Percentiles rank a stretch among this genome's conserved stretches.
Conservation (phyloP, 495 filamentous ascomycete genomes). For the Aspergillus diversus region DNA sequence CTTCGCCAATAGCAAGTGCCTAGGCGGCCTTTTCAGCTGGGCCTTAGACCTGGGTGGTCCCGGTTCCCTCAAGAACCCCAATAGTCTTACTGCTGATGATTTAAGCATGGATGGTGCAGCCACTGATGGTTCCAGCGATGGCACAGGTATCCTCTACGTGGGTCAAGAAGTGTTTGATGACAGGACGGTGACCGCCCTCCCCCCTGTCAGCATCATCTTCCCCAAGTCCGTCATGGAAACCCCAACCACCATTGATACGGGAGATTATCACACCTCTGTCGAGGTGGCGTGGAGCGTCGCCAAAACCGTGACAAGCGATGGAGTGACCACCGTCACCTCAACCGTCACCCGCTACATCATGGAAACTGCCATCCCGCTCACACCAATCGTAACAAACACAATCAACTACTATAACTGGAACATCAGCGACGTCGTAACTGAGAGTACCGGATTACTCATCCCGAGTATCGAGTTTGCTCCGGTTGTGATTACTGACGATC, state of each 20-base stretch:
- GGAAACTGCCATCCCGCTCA: conserved; percentile 2
- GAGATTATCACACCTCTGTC: conserved; percentile 2
- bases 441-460: not conserved
- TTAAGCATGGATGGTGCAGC: conserved; percentile 11
- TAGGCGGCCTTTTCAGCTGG: conserved; percentile 3
- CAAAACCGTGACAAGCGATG: not conserved
- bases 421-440: not conserved
- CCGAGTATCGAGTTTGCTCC: conserved; percentile 6
- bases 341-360: conserved; percentile 1
- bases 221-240: not conserved
- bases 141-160: conserved; percentile 3
- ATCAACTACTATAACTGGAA: conserved; percentile 14
- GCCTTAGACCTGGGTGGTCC: conserved; percentile 15
- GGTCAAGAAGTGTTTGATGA: not conserved
- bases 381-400: not conserved
- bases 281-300: conserved; percentile 10
- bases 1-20: conserved; percentile 7
- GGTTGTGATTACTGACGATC: conserved; percentile 6
- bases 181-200: conserved; percentile 2
- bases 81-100: not conserved
- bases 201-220: conserved; percentile 15
- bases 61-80: conserved; percentile 6
- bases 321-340: not conserved
- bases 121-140: not conserved
- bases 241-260: conserved; percentile 3